Evolutionary conservation across 2,329 filamentous ascomycete species (phyloP), one percentile per base, ranked within the genome.

Genomic region (Chaetoscypha palmicola): DNA sequence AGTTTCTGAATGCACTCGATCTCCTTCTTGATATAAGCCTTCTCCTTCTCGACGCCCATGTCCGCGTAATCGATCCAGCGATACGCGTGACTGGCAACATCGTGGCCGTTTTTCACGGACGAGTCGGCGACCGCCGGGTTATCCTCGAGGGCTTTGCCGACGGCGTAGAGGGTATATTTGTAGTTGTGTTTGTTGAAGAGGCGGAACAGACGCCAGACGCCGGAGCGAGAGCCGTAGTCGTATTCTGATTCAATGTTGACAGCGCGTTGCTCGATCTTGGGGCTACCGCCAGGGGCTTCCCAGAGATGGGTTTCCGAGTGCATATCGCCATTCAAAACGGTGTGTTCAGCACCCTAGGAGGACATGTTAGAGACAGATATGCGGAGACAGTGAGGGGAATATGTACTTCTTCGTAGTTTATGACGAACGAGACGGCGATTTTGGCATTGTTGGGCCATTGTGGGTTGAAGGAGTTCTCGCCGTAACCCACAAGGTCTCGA

Each of bases 11-110:
- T 56, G 2, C 62, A 56, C 38, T 61, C 47, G 37, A 64, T 64
- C 14, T 61, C 62, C 41, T 66, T 58, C 45, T 60, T 62, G 52
- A 66, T 65, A 35, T 67, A 66, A 22, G 59, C 62, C 43, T 65
- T 63, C 39, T 67, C 63, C 38, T 64, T 55, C 43, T 66, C 62
- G 1, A 62, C 43, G 7, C 51, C 54, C 50, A 65, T 64, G 30
- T 67, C 54, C 52, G 63, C 64, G 39, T 65, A 65, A 38, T 68
- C 66, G n/a, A 69, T 59, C 67, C 66, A 70, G 36, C 65, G 49
- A 20, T 64, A 60, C 12, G 64, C 67, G 48, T 70, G 67, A 11
- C 63, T 62, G 2, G 62, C 64, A 32, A 68, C 63, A 51, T 68
- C 66, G 45, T 68, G 64, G 2, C 65, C 63, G 21, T 67, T 63